Conservation (phyloP, 805 yeast genomes). For the Starmerella scarabaei region DNA sequence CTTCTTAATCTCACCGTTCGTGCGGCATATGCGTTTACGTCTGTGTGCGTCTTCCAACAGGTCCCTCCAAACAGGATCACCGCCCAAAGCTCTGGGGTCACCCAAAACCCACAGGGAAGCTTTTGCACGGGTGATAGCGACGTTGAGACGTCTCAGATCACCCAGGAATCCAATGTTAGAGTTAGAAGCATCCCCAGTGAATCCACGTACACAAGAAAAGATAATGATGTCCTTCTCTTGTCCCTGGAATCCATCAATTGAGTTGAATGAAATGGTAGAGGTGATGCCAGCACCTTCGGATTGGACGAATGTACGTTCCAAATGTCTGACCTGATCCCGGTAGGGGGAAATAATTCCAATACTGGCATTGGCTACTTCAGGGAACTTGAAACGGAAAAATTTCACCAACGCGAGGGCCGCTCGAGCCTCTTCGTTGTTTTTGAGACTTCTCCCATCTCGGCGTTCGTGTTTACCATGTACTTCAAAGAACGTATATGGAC, state of each 20-base stretch:
- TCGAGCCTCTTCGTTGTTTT: slow-evolving; percentile 56
- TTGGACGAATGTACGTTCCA: slow-evolving; percentile 44
- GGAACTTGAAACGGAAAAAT: slow-evolving; percentile 36
- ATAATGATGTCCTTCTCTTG: slow-evolving; percentile 92
- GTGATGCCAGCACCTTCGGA: slow-evolving; percentile 51
- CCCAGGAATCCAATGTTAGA: slow-evolving; percentile 73
- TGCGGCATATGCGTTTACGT: slow-evolving; percentile 28
- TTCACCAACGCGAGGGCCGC: slow-evolving; percentile 58
- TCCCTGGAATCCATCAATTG: slow-evolving; percentile 97
- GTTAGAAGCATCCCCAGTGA: slow-evolving; percentile 39
- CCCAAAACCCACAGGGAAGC: slow-evolving; percentile 90
- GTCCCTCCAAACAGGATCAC: slow-evolving; percentile 61
- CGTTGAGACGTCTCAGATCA: slow-evolving; percentile 92
- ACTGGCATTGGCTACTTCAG: slow-evolving; percentile 40
- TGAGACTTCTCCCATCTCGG: slow-evolving; percentile 42
- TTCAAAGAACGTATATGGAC: slow-evolving; percentile 73
- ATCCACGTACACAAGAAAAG: slow-evolving; percentile 91
- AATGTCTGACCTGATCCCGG: slow-evolving; percentile 61
- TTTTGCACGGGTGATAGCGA: slow-evolving; percentile 87
- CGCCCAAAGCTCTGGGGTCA: slow-evolving; percentile 47
- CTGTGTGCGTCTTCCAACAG: slow-evolving; percentile 52
- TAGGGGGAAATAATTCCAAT: slow-evolving; percentile 93
- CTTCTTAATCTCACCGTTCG: background rate
- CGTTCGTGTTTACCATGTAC: slow-evolving; percentile 48
- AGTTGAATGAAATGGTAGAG: slow-evolving; percentile 69